Evolutionary conservation across 1,284 basidiomycete genomes (phyloP).

Genomic region (Phenoliferia sp.): DNA sequence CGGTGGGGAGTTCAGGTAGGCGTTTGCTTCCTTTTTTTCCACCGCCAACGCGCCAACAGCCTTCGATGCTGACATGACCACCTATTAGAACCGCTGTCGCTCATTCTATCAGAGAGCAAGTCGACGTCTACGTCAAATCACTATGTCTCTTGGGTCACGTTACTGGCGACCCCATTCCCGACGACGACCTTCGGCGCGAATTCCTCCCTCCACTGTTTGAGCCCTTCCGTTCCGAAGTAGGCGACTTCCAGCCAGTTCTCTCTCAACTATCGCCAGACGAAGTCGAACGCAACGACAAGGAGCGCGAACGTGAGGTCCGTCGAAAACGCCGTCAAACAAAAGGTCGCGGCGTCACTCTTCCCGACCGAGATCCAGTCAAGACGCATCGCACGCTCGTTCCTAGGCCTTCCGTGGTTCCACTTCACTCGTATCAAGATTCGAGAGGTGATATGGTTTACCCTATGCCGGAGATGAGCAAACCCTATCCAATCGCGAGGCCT

Average conservation of each 20-base stretch:
- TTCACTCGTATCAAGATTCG: slow-evolving; percentile 41
- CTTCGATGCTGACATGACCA: background rate
- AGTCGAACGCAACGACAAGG: slow-evolving; percentile 81
- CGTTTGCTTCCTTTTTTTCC: slow-evolving; percentile 16
- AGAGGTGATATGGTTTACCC: slow-evolving; percentile 31
- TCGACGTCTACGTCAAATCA: slow-evolving; percentile 84
- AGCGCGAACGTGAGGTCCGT: slow-evolving; percentile 77
- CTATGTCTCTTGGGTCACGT: slow-evolving; percentile 86
- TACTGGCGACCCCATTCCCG: slow-evolving; percentile 70
- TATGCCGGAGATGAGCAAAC: slow-evolving; percentile 58
- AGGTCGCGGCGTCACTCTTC: slow-evolving; percentile 81
- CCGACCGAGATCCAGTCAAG: slow-evolving; percentile 87
- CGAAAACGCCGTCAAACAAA: slow-evolving; percentile 79
- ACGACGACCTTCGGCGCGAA: slow-evolving; percentile 85
- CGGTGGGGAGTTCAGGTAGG: slow-evolving; percentile 84
- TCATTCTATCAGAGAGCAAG: slow-evolving; percentile 93
- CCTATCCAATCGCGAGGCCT: slow-evolving; percentile 51
- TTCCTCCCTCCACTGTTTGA: slow-evolving; percentile 76
- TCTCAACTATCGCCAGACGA: slow-evolving; percentile 84
- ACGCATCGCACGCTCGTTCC: slow-evolving; percentile 68
- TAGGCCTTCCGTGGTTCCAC: slow-evolving; percentile 51
- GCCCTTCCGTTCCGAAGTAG: slow-evolving; percentile 52
- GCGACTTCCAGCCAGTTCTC: slow-evolving; percentile 77
- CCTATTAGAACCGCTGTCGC: slow-evolving; percentile 72
- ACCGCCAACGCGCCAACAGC: background rate